Evolutionary conservation across 257 asterid species (phyloP).

Genomic region (Anisodus acutangulus): DNA sequence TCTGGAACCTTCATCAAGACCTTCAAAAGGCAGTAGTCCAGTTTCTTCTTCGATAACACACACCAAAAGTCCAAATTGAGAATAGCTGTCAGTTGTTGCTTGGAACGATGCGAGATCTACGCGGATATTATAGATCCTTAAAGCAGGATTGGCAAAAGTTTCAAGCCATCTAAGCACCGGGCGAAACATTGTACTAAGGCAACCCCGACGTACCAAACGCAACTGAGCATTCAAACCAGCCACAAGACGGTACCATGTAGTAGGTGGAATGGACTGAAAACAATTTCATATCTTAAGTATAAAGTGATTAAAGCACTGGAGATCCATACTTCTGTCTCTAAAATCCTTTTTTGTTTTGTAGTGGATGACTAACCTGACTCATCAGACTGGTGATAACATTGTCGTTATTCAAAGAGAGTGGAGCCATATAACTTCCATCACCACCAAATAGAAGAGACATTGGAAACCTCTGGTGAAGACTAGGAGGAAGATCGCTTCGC

Average conservation of each 20-base stretch:
- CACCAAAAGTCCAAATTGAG: constrained; percentile 82
- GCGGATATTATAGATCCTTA: constrained; percentile 62
- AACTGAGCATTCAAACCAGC: constrained; percentile 97
- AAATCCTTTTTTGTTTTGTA: neutral
- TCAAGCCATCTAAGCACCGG: constrained; percentile 83
- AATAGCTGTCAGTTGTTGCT: constrained; percentile 67
- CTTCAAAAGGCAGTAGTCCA: constrained; percentile 49
- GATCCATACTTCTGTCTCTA: neutral
- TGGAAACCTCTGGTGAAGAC: constrained; percentile 82
- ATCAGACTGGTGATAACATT: constrained; percentile 82
- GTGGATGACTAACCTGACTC: constrained; percentile 81
- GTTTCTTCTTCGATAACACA: constrained; percentile 63
- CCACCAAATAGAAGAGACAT: constrained; percentile 90
- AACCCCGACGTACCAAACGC: constrained; percentile 87
- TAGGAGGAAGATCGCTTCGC: constrained; percentile 91
- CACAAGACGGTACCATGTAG: constrained; percentile 95
- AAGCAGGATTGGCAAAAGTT: constrained; percentile 83
- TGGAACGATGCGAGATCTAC: constrained; percentile 90
- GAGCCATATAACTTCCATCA: constrained; percentile 96
- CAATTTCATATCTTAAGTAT: constrained; percentile 3
- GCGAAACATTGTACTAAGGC: constrained; percentile 72
- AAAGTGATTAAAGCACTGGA: neutral
- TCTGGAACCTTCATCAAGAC: constrained; percentile 53
- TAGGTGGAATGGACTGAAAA: constrained; percentile 86
- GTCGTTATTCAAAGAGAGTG: constrained; percentile 84